Conservation (phyloP, 2,329 filamentous ascomycete genomes). For the Apiospora rasikravindrae region DNA sequence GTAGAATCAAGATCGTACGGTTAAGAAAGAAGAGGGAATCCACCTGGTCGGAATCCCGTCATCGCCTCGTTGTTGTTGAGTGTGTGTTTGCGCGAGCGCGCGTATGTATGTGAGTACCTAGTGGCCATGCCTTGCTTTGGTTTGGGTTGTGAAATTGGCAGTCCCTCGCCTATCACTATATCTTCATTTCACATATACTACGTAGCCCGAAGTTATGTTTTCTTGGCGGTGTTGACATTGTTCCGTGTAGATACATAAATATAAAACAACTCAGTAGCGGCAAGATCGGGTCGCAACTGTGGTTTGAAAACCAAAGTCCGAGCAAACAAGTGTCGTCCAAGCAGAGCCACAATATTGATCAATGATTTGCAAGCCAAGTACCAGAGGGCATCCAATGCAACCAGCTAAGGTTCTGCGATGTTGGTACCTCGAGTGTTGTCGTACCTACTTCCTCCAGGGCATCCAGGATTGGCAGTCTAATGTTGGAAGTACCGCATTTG, state of each 20-base stretch:
- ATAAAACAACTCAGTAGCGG: slow-evolving; percentile 7
- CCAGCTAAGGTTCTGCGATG: neutral
- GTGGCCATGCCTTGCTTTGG: slow-evolving; percentile 5
- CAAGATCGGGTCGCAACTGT: slow-evolving; percentile 10
- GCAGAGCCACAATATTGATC: neutral
- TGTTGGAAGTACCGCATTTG: neutral
- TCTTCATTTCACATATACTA: slow-evolving; percentile 6
- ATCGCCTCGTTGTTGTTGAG: neutral
- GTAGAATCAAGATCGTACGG: neutral
- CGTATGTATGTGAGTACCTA: neutral
- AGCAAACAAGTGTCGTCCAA: slow-evolving; percentile 12
- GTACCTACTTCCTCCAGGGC: neutral
- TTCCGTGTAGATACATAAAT: slow-evolving; percentile 13
- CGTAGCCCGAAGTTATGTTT: neutral
- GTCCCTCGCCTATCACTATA: slow-evolving; percentile 2
- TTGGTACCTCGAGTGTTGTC: neutral
- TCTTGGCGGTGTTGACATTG: slow-evolving; percentile 12
- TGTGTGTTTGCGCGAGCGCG: neutral
- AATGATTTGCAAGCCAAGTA: neutral
- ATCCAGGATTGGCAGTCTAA: neutral
- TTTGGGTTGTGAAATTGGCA: neutral
- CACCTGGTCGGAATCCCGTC: neutral
- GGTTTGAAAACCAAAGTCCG: neutral
- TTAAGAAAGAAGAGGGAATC: neutral
- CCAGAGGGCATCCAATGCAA: neutral